Conservation (phyloP, 768 basidiomycete species). For the Clavulina sp. region DNA sequence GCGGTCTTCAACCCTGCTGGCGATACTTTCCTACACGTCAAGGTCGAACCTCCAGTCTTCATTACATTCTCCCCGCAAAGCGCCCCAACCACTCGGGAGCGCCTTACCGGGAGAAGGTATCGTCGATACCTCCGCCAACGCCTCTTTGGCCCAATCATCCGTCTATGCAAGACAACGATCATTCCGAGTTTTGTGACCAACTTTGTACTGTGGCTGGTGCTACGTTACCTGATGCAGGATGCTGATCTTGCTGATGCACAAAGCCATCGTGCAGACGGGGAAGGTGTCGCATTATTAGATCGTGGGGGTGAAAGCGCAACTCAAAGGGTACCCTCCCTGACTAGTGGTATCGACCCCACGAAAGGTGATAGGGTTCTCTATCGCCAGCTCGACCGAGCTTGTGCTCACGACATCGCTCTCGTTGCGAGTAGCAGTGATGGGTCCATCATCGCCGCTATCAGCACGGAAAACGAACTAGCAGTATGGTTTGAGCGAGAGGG, state of each 20-base stretch:
- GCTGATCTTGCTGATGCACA: slow-evolving; percentile 82
- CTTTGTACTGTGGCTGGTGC: slow-evolving; percentile 48
- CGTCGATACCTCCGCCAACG: slow-evolving; percentile 24
- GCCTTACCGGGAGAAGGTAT: not conserved
- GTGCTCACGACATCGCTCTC: slow-evolving; percentile 67
- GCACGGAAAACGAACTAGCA: slow-evolving; percentile 58
- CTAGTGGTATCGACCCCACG: too few species aligned
- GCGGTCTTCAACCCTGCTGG: slow-evolving; percentile 53
- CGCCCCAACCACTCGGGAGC: slow-evolving; percentile 8
- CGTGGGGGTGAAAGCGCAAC: slow-evolving; percentile 8
- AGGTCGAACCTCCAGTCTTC: slow-evolving; percentile 63
- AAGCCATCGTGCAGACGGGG: slow-evolving; percentile 35
- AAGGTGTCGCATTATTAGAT: slow-evolving; percentile 22
- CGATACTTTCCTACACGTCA: slow-evolving; percentile 50
- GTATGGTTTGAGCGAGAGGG: slow-evolving; percentile 35
- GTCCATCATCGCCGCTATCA: slow-evolving; percentile 47
- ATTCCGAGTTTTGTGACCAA: slow-evolving; percentile 73
- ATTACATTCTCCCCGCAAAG: slow-evolving; percentile 37
- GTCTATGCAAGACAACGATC: slow-evolving; percentile 67
- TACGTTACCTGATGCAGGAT: slow-evolving; percentile 79
- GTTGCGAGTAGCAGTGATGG: slow-evolving; percentile 55
- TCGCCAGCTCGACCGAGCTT: slow-evolving; percentile 60
- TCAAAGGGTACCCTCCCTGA: slow-evolving; percentile 1
- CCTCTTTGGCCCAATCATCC: slow-evolving; percentile 36
- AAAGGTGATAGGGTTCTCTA: slow-evolving; percentile 28